Base-by-base conservation (phyloP, 169 alveolate species). In the Eimeria maxima region DNA sequence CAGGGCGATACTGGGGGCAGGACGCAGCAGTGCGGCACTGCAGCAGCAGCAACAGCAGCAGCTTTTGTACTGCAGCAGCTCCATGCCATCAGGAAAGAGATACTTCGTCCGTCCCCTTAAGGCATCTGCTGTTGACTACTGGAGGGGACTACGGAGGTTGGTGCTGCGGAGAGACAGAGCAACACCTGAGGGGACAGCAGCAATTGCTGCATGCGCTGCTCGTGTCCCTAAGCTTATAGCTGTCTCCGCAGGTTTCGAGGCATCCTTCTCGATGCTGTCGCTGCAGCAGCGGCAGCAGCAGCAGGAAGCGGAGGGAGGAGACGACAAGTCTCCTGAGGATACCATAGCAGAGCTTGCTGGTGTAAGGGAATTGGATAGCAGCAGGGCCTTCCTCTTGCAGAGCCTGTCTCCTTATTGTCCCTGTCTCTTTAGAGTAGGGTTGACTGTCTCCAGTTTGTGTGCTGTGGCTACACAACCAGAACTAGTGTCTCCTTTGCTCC, bases 381-480 rank as follows among this genome's bases (percentile, higher is more conserved):
- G 88, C 74, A 89, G 95, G 29, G 55, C 10, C 45, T 42, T 57
- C 10, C 95, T 83, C 24, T 60, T 90, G 57, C 63, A 24, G 45
- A 47, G 55, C 33, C 65, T 53, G 53, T 45, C 67, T 42, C 81
- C 81, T 55, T 73, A 44, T 78, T 90, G 80, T 55, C 95, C 95
- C 65, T 90, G 44, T 67, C 3, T 90, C 47, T 11, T 22, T 33
- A 88, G 95, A 53, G 57, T 22, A 20, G 88, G 81, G 27, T 16
- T 65, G 45, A 14, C 76, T 6, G 55, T 90, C 55, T 55, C 95
- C 38, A 80, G 50, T 74, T 16, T 90, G 80, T 55, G 90, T 44
- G 81, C 95, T 10, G 78, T 90, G 29, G 74, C 95, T 29, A 57
- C 89, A 73, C 88, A 78, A 65, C 88, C 88, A n/a, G 88, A 78